Conservation (phyloP, 345 rosid species). For the Psidium friedrichsthalianum region DNA sequence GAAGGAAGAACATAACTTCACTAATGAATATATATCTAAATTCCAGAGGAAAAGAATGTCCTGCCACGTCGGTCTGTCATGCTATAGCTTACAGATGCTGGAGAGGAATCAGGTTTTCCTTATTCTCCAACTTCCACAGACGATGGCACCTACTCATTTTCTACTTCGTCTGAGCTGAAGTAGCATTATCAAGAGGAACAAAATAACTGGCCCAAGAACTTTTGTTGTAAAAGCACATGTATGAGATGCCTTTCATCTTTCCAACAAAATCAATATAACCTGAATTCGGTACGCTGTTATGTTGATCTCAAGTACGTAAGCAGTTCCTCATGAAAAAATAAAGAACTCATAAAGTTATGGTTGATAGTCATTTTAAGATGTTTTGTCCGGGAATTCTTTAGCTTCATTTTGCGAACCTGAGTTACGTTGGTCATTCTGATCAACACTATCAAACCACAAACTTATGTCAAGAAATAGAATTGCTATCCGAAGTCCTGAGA, state of each 20-base stretch:
- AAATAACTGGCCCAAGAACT: background rate
- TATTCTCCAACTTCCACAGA: background rate
- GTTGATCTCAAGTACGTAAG: background rate
- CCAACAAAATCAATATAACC: background rate
- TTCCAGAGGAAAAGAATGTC: background rate
- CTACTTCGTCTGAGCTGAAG: background rate
- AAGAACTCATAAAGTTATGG: too few relatives aligned
- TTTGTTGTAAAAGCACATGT: background rate
- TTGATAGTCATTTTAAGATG: too few relatives aligned
- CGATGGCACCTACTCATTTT: background rate
- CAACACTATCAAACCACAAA: too few relatives aligned
- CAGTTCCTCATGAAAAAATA: too few relatives aligned
- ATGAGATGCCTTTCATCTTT: background rate
- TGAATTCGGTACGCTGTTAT: background rate
- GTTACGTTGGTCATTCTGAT: too few relatives aligned
- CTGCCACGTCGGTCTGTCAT: background rate
- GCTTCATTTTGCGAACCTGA: too few relatives aligned
- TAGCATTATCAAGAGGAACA: background rate
- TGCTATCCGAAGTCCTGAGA: too few relatives aligned
- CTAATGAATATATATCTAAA: too few relatives aligned
- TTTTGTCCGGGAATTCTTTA: too few relatives aligned
- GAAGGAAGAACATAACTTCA: background rate
- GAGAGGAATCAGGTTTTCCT: background rate
- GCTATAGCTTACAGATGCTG: background rate
- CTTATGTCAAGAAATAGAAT: too few relatives aligned